Evolutionary conservation across 108 stramenopile genomes (phyloP), one percentile per base, ranked within the genome.

Genomic region (Cylindrotheca closterium): DNA sequence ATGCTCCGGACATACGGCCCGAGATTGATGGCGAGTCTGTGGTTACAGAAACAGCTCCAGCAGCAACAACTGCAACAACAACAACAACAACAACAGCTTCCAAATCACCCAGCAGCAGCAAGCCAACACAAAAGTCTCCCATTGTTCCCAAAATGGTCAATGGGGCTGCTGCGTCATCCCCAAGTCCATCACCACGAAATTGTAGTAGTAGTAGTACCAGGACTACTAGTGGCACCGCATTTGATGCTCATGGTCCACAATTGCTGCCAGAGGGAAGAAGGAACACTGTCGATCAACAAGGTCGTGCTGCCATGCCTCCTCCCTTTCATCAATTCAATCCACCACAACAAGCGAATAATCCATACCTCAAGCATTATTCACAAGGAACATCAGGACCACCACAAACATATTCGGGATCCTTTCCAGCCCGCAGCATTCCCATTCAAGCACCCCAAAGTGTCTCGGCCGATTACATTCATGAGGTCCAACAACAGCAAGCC

Each of bases 1-100:
- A 81, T 63, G 87, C 89, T 33, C 84, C 87, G 12, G 89, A 89
- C 28, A 79, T 88, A 49, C 81, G 92, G 47, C 74, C 79, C 17
- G 81, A 79, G 33, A 51, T 73, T 30, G 63, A 58, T 21, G 71
- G 54, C 3, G 74, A 66, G 17, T 72, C 70, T 53, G 63, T 61
- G 3, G 78, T 62, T 15, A 67, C 72, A 32, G 77, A 78, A 33
- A 66, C 58, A 37, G 34, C 19, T n/a, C 18, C 1, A 21, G 23
- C 31, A 32, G 37, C 15, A 42, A 10, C 37, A 15, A 42, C 37
- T 10, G 15, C 51, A 8, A 52, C 51, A 7, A 5, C 24, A 5
- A 52, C 51, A 17, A 7, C 37, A 10, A 42, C 37, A 10, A 42
- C 37, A 10, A 42, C 10, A 7, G 15, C 10, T 42, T 10, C 10